phyloP scores from a whole-genome alignment of 371 early-diverging fungal species.

The Conidiobolus incongruus region DNA sequence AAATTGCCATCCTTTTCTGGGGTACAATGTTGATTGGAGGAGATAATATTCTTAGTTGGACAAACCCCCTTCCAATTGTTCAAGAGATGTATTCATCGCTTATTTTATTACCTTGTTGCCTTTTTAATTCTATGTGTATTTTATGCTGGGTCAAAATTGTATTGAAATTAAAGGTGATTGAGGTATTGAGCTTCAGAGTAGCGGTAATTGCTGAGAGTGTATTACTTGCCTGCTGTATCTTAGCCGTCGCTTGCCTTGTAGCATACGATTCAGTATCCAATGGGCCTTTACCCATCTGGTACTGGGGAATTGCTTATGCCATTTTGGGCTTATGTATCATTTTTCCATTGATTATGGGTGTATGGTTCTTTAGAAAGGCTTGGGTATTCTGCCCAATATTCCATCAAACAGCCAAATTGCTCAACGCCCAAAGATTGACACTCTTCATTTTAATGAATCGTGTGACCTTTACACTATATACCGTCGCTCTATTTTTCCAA shows the following conservation, averaged over 20 bases:
- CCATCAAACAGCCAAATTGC: conserved; percentile 4
- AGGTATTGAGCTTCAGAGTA: conserved; percentile 8
- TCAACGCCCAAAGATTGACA: conserved; percentile 12
- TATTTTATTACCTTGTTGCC: not conserved
- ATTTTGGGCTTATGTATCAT: not conserved
- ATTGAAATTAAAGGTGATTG: not conserved
- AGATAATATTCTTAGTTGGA: not conserved
- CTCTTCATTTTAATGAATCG: conserved; percentile 8
- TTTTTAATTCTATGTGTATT: not conserved
- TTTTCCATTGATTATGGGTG: not conserved
- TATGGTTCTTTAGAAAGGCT: not conserved
- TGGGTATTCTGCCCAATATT: conserved; percentile 1
- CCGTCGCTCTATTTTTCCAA: not conserved
- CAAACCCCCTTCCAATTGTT: no score
- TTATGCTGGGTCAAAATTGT: not conserved
- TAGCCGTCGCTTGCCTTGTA: not conserved
- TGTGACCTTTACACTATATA: not conserved
- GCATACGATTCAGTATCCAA: not conserved
- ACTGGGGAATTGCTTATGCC: conserved; percentile 5
- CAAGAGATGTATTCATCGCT: not conserved
- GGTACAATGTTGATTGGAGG: not conserved
- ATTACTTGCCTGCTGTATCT: not conserved
- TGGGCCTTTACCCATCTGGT: not conserved
- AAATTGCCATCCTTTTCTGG: not conserved
- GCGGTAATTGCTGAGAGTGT: conserved; percentile 9